phyloP scores from a whole-genome alignment of 148 eudicot genomes.

The Drosera capensis region DNA sequence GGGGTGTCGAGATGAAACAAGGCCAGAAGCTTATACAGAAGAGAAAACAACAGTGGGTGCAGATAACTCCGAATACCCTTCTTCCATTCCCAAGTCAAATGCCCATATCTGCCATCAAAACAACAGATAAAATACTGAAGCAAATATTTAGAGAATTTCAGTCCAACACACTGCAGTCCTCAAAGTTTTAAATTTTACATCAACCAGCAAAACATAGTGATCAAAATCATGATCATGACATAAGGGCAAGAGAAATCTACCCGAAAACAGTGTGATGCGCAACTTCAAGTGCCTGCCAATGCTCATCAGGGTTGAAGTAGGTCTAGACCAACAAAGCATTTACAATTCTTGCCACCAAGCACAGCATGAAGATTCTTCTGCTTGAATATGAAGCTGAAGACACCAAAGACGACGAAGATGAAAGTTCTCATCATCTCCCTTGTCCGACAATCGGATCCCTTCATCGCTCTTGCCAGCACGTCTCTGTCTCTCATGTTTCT shows the following conservation, averaged over 20 bases:
- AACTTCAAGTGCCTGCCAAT: conserved; percentile 95
- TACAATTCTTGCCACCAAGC: conserved; percentile 34
- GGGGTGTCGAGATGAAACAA: conserved; percentile 65
- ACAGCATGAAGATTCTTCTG: conserved; percentile 32
- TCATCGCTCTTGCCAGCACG: too few species aligned
- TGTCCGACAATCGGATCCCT: too few species aligned
- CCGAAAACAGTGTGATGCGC: conserved; percentile 77
- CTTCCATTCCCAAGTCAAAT: conserved; percentile 95
- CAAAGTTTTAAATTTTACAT: too few species aligned
- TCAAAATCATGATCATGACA: background rate
- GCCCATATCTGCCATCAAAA: conserved; percentile 54
- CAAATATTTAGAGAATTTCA: background rate
- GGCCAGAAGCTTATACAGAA: conserved; percentile 64
- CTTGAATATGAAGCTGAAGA: too few species aligned
- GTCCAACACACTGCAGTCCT: too few species aligned
- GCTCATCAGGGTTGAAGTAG: conserved; percentile 92
- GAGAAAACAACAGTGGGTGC: conserved; percentile 76
- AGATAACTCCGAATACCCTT: conserved; percentile 73
- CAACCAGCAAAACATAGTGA: background rate
- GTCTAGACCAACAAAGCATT: conserved; percentile 79
- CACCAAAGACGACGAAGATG: conserved; percentile 19
- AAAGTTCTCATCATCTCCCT: conserved; percentile 8
- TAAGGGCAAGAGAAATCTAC: conserved; percentile 21
- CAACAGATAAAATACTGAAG: conserved; percentile 5
- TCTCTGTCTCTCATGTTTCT: too few species aligned